Conservation (phyloP, 2,329 filamentous ascomycete genomes). For the Penicillium sp. region DNA sequence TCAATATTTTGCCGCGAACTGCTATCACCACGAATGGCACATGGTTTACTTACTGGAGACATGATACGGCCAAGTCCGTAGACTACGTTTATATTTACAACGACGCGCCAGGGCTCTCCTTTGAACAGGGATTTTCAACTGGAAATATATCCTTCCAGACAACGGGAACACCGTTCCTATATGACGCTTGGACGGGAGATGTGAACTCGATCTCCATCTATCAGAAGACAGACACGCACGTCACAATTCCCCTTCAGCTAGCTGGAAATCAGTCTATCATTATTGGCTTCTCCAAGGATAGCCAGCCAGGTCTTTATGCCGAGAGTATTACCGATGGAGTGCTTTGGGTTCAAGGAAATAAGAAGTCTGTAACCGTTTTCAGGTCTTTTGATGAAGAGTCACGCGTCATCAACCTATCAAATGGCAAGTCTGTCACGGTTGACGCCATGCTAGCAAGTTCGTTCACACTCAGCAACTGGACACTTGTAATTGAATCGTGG, state of each 20-base stretch:
- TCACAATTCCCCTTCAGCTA: constrained; percentile 33
- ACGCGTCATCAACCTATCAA: constrained; percentile 4
- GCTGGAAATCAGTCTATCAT: constrained; percentile 39
- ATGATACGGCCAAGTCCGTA: constrained; percentile 20
- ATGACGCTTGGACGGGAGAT: constrained; percentile 44
- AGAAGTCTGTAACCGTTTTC: neutral
- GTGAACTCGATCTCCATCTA: constrained; percentile 31
- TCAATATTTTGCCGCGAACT: constrained; percentile 31
- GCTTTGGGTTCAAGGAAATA: neutral
- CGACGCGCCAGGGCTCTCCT: constrained; percentile 22
- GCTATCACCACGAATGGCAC: constrained; percentile 24
- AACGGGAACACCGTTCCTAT: constrained; percentile 33
- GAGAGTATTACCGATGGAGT: neutral
- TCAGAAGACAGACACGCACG: constrained; percentile 22
- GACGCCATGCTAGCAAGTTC: neutral
- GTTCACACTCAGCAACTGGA: constrained; percentile 33
- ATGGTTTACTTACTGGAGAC: constrained; percentile 37
- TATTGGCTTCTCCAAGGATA: constrained; percentile 29
- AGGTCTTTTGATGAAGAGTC: neutral
- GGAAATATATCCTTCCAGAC: constrained; percentile 28
- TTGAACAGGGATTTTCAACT: constrained; percentile 16
- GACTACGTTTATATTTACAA: constrained; percentile 43
- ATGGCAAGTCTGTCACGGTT: constrained; percentile 10
- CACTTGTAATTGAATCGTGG: constrained; percentile 38
- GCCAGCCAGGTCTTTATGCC: neutral